Evolutionary conservation across 192 early-diverging fungal species (phyloP).

Genomic region (Geosiphon pyriformis): DNA sequence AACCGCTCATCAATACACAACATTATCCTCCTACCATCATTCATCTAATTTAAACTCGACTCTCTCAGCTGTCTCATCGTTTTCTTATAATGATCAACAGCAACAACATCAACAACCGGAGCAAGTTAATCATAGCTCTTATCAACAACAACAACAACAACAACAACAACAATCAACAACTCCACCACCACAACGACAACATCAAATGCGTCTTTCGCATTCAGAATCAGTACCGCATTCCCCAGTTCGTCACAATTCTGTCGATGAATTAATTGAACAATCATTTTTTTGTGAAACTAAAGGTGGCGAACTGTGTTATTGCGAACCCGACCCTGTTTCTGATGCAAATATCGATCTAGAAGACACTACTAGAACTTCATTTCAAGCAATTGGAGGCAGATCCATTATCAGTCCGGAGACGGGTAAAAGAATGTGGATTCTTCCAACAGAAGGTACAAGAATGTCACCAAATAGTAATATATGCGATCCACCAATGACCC

Average conservation of each 20-base stretch:
- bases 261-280: neutral
- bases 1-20: neutral
- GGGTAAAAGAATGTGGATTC: conserved; percentile 2
- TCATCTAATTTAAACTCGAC: neutral
- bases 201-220: neutral
- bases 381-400: neutral
- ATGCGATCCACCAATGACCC: neutral
- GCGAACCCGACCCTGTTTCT: neutral
- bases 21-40: neutral
- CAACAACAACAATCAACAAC: neutral
- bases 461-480: neutral
- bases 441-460: neutral
- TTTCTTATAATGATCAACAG: neutral
- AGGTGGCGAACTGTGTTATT: conserved; percentile 6
- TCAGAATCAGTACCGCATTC: neutral
- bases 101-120: neutral
- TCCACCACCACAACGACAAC: neutral
- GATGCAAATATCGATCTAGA: neutral
- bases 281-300: neutral
- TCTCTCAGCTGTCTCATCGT: neutral
- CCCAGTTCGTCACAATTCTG: neutral
- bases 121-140: neutral
- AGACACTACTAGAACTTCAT: neutral
- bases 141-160: neutral
- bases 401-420: neutral